Conservation (phyloP, 2,329 filamentous ascomycete genomes). For the Aspergillus persii region DNA sequence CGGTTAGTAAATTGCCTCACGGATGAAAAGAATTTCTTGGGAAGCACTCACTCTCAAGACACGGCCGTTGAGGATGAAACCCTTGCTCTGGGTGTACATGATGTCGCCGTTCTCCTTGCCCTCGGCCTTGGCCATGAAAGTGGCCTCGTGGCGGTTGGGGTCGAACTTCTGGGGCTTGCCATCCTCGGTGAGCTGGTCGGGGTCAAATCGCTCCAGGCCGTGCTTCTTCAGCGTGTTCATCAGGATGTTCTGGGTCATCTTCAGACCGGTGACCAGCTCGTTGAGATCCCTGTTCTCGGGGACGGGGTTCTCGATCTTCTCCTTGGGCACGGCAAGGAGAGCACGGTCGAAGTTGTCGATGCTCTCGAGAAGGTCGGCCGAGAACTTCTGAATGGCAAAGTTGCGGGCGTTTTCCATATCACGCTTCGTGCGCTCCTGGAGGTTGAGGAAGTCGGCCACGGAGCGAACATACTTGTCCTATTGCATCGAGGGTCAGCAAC, state of each 20-base stretch:
- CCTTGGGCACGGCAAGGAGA: slow-evolving; percentile 70
- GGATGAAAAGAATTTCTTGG: neutral
- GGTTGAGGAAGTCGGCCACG: slow-evolving; percentile 95
- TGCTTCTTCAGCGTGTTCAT: slow-evolving; percentile 90
- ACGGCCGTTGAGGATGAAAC: slow-evolving; percentile 88
- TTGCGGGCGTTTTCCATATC: slow-evolving; percentile 84
- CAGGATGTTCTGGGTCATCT: slow-evolving; percentile 91
- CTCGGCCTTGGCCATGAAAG: slow-evolving; percentile 84
- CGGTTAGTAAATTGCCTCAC: neutral
- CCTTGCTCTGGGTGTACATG: slow-evolving; percentile 92
- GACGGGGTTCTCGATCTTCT: slow-evolving; percentile 63
- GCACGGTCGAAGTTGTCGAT: slow-evolving; percentile 98
- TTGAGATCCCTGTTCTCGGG: slow-evolving; percentile 67
- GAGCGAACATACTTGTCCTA: slow-evolving; percentile 94
- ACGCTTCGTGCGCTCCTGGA: slow-evolving; percentile 89
- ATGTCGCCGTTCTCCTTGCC: slow-evolving; percentile 88
- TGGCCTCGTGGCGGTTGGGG: slow-evolving; percentile 94
- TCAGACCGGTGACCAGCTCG: slow-evolving; percentile 81
- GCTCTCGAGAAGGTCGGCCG: slow-evolving; percentile 89
- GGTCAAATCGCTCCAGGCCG: slow-evolving; percentile 85
- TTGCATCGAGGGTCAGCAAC: neutral
- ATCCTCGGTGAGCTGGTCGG: slow-evolving; percentile 46
- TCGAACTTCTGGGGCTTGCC: slow-evolving; percentile 80
- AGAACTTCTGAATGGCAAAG: slow-evolving; percentile 93
- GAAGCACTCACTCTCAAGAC: slow-evolving; percentile 63